phyloP scores from a whole-genome alignment of 2,329 filamentous ascomycete species.

The Pezicula carpinea region DNA sequence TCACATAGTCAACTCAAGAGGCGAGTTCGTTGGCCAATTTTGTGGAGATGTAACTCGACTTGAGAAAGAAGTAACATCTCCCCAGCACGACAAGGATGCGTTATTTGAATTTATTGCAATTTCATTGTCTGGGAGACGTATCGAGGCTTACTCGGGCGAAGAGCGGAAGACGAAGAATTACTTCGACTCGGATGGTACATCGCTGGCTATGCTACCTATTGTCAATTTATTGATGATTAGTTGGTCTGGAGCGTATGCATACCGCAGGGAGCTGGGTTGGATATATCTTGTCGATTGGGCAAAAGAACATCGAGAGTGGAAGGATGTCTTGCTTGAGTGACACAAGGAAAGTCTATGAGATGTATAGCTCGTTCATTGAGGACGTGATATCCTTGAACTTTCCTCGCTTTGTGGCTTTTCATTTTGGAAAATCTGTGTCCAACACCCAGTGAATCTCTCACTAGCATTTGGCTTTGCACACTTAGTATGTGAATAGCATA shows the following conservation, averaged over 20 bases:
- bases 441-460: too few relatives aligned
- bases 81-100: background rate
- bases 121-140: slow-evolving; percentile 1
- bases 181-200: background rate
- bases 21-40: slow-evolving; percentile 1
- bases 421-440: too few relatives aligned
- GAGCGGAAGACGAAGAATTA: slow-evolving; percentile 3
- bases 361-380: too few relatives aligned
- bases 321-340: background rate
- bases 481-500: too few relatives aligned
- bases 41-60: slow-evolving; percentile 2
- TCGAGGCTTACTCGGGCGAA: background rate
- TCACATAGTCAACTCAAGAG: background rate
- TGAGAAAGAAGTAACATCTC: slow-evolving; percentile 1
- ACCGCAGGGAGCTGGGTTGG: slow-evolving; percentile 1
- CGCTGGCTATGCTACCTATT: background rate
- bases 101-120: slow-evolving; percentile 1
- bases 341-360: background rate
- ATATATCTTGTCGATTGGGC: slow-evolving; percentile 3
- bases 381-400: too few relatives aligned
- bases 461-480: too few relatives aligned
- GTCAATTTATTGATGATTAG: slow-evolving; percentile 1
- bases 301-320: background rate
- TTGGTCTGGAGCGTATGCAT: slow-evolving; percentile 1
- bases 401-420: too few relatives aligned